Evolutionary conservation across 805 yeast genomes (phyloP), one percentile per base, ranked within the genome.

Genomic region (Hanseniaspora thailandica): DNA sequence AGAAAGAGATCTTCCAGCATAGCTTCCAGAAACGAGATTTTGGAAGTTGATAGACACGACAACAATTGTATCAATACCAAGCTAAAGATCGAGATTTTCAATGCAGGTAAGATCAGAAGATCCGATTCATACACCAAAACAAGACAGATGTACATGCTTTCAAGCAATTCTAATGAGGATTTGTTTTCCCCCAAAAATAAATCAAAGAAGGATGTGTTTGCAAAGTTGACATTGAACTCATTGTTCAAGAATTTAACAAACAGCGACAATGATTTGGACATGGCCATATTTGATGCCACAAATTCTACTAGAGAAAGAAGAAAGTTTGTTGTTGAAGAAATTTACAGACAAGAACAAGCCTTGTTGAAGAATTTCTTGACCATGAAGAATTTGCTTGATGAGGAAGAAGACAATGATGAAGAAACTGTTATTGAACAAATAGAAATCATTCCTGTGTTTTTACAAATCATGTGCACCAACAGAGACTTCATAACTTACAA

Each of bases 31-130:
- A 19, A 23, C 4, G 28, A 22, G 4, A 9, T 5, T 13, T 12
- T 38, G 28, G 41, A 38, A 13, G 41, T 38, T 20, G 33, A 41
- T 17, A 26, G 45, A n/a, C 10, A 41, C n/a, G 45, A 41, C 22
- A 26, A n/a, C 13, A 25, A 41, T 13, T 25, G 30, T 17, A 35
- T 23, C 19, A 19, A 35, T 17, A 46, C 40, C 8, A 55, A 59
- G 38, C 56, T 69, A 55, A 66, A 70, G 36, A 67, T 70, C 45
- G 62, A 63, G 40, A 80, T 81, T 5, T 84, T 81, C 68, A 84
- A 84, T 61, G 90, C 86, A 19, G 90, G 90, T 2, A 77, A 79
- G 60, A 78, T 84, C 4, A 71, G 90, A 65, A 69, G 90, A 59
- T 75, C 72, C 59, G 75, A 77, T 59, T 75, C 75, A 39, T 71